phyloP scores from a whole-genome alignment of 495 filamentous ascomycete species.

The Lasiosphaeria ovina region DNA sequence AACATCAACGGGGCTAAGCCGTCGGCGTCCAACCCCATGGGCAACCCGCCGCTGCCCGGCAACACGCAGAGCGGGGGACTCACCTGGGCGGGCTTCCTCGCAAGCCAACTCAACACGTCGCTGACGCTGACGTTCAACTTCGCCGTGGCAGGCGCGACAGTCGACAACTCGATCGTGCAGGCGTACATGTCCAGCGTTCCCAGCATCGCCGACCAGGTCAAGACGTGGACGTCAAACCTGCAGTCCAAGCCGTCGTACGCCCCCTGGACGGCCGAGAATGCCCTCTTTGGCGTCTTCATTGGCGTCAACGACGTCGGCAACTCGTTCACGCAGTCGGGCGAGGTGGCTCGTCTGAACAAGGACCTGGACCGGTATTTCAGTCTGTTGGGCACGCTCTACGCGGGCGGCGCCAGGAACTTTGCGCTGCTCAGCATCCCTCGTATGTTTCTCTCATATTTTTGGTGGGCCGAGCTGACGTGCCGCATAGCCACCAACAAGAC shows the following conservation, averaged over 20 bases:
- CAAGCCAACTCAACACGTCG: slow-evolving; percentile 13
- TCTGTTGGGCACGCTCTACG: slow-evolving; percentile 11
- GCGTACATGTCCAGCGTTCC: slow-evolving; percentile 9
- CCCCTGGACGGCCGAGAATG: slow-evolving; percentile 14
- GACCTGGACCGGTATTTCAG: slow-evolving; percentile 13
- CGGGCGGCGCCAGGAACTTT: slow-evolving; percentile 14
- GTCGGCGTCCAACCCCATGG: slow-evolving; percentile 16
- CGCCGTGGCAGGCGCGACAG: slow-evolving; percentile 17
- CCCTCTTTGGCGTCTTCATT: slow-evolving; percentile 12
- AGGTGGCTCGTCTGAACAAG: slow-evolving; percentile 5
- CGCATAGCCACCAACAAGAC: slow-evolving; percentile 6
- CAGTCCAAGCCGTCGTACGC: slow-evolving; percentile 4
- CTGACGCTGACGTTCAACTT: slow-evolving; percentile 16
- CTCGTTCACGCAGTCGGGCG: slow-evolving; percentile 2
- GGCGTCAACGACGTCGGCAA: slow-evolving; percentile 16
- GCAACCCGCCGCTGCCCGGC: slow-evolving; percentile 15
- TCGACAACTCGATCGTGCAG: slow-evolving; percentile 12
- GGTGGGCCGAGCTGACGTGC: background rate
- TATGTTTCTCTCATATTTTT: background rate
- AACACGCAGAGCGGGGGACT: slow-evolving; percentile 6
- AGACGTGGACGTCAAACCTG: slow-evolving; percentile 2
- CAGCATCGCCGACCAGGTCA: slow-evolving; percentile 14
- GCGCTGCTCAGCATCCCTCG: slow-evolving; percentile 7
- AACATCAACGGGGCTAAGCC: slow-evolving; percentile 10
- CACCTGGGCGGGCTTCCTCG: slow-evolving; percentile 15